Conservation (phyloP, 176 grass and related monocot genomes). For the Ananas comosus region DNA sequence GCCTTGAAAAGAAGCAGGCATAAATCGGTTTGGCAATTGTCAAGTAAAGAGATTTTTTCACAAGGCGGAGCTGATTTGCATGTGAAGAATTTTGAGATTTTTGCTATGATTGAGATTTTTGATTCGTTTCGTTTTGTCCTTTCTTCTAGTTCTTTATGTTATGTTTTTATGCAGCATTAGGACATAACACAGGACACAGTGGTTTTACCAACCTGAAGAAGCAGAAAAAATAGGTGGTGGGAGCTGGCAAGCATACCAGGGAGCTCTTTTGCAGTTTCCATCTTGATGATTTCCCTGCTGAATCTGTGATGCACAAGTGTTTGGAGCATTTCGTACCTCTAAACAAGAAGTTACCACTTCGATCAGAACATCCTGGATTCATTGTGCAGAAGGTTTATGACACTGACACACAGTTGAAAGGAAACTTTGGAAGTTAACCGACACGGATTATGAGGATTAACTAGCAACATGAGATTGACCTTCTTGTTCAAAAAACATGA, state of each 20-base stretch:
- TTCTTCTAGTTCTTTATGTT: conserved; percentile 11
- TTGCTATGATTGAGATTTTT: no score
- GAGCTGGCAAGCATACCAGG: conserved; percentile 62
- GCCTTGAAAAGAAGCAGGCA: no score
- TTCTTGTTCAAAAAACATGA: conserved; percentile 75
- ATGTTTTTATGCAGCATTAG: conserved; percentile 25
- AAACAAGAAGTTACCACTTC: conserved; percentile 65
- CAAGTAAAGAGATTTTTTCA: no score
- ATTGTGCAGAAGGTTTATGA: conserved; percentile 95
- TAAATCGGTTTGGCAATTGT: no score
- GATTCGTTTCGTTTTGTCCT: background rate
- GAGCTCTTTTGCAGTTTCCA: conserved; percentile 98
- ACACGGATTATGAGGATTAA: conserved; percentile 86
- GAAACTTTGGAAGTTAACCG: conserved; percentile 86
- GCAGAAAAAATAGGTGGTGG: conserved; percentile 86
- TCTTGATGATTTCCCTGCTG: conserved; percentile 79
- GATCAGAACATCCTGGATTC: conserved; percentile 86
- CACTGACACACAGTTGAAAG: conserved; percentile 61
- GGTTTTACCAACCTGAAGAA: conserved; percentile 98
- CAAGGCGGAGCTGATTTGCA: no score
- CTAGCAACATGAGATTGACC: conserved; percentile 77
- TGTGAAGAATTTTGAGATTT: no score
- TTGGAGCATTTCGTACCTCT: conserved; percentile 91
- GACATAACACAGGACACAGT: conserved; percentile 82
- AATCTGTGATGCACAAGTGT: conserved; percentile 96